Evolutionary conservation across 345 rosid genomes (phyloP).

Genomic region (Murraya paniculata): DNA sequence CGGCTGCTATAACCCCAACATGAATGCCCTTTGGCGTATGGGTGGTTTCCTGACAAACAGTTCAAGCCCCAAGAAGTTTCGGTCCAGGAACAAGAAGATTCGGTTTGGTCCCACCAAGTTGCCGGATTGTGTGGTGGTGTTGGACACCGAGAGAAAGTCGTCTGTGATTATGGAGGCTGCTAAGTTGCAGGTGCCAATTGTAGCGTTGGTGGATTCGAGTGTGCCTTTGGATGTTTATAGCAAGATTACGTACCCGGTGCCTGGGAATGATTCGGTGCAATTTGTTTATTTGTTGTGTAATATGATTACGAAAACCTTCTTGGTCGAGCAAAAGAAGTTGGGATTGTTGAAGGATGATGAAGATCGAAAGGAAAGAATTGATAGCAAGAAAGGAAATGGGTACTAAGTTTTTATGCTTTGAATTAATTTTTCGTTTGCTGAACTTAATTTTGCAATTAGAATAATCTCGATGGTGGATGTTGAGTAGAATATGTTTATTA

Average conservation of each 20-base stretch:
- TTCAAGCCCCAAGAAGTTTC: conserved; percentile 85
- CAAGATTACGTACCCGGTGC: conserved; percentile 85
- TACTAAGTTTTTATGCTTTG: conserved; percentile 1
- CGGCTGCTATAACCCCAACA: conserved; percentile 61
- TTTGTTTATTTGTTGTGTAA: conserved; percentile 93
- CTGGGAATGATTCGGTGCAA: conserved; percentile 89
- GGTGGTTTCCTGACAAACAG: conserved; percentile 89
- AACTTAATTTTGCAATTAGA: background rate
- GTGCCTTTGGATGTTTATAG: conserved; percentile 75
- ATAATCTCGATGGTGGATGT: background rate
- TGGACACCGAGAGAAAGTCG: conserved; percentile 88
- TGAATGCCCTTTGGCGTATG: conserved; percentile 63
- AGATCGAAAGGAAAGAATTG: conserved; percentile 16
- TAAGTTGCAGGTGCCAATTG: conserved; percentile 81
- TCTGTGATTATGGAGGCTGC: conserved; percentile 78
- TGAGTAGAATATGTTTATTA: too few species aligned
- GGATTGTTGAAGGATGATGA: conserved; percentile 15
- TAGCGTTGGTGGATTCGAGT: conserved; percentile 79
- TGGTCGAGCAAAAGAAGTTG: conserved; percentile 69
- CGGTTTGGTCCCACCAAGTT: conserved; percentile 76
- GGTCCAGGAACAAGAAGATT: conserved; percentile 84
- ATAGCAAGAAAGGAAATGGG: conserved; percentile 18
- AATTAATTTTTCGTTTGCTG: background rate
- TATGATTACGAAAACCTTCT: conserved; percentile 82
- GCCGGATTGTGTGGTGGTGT: conserved; percentile 87